Evolutionary conservation across 2,329 filamentous ascomycete species (phyloP).

Genomic region (Diaporthe ilicicola): DNA sequence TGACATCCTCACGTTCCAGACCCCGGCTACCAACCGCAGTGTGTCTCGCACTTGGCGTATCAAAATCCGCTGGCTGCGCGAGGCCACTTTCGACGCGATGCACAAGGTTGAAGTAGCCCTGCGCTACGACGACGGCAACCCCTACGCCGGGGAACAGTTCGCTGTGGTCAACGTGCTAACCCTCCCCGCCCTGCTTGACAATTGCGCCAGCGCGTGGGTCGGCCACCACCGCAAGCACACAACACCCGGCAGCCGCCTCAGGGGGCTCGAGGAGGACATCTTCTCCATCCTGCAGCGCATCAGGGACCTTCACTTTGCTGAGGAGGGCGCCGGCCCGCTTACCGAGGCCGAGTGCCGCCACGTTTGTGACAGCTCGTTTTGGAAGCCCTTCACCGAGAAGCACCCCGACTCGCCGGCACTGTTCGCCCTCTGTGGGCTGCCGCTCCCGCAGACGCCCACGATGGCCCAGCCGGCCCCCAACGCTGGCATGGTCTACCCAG

Average conservation of each 20-base stretch:
- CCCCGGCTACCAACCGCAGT: constrained; percentile 42
- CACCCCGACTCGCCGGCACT: constrained; percentile 40
- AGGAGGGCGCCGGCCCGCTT: constrained; percentile 34
- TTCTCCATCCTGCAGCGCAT: constrained; percentile 47
- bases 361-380: constrained; percentile 35
- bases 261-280: constrained; percentile 42
- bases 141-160: not conserved
- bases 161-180: constrained; percentile 40
- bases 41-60: constrained; percentile 37
- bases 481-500: constrained; percentile 37
- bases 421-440: constrained; percentile 44
- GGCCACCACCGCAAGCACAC: constrained; percentile 35
- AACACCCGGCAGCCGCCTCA: constrained; percentile 29
- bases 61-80: constrained; percentile 48
- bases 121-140: not conserved
- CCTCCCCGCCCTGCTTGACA: constrained; percentile 46
- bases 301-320: constrained; percentile 31
- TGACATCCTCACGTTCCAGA: constrained; percentile 55
- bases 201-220: constrained; percentile 46
- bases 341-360: constrained; percentile 27
- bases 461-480: not conserved
- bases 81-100: constrained; percentile 21
- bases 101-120: not conserved
- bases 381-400: constrained; percentile 34
- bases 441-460: constrained; percentile 17